Conservation (phyloP, 805 yeast species). For the Nakazawaea siamensis region DNA sequence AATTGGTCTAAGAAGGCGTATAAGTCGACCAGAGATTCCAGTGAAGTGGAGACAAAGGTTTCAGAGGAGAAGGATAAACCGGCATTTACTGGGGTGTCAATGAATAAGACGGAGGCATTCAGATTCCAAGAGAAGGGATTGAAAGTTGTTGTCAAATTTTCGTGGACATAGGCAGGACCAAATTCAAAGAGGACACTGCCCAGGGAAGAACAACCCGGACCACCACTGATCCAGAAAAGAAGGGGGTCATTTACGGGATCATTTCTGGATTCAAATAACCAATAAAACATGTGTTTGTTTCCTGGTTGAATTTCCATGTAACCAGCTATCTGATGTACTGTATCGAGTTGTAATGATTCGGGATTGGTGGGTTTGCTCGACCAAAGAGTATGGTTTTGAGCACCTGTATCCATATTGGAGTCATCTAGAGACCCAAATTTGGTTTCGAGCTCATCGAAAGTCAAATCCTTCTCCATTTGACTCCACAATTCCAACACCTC, state of each 20-base stretch:
- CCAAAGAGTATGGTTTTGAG: no score
- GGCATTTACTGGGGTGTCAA: conserved; percentile 84
- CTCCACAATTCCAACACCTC: no score
- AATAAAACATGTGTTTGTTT: conserved; percentile 75
- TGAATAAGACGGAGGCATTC: conserved; percentile 77
- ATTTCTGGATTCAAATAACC: conserved; percentile 85
- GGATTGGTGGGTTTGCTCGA: no score
- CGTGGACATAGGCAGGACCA: conserved; percentile 67
- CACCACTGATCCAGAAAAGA: conserved; percentile 87
- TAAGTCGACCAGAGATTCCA: conserved; percentile 75
- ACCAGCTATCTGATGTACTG: conserved; percentile 77
- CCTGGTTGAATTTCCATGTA: conserved; percentile 75
- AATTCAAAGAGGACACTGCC: conserved; percentile 82
- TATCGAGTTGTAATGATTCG: conserved; percentile 37
- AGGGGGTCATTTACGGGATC: conserved; percentile 80
- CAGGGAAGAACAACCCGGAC: conserved; percentile 89
- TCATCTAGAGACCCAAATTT: no score
- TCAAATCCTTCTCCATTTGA: no score
- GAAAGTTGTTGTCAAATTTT: conserved; percentile 51
- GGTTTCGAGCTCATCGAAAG: no score
- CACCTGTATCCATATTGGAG: no score
- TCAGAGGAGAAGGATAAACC: conserved; percentile 66
- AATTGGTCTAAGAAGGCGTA: conserved; percentile 72
- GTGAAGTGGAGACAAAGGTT: conserved; percentile 34
- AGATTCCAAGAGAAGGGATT: conserved; percentile 81